phyloP scores from a whole-genome alignment of 257 asterid genomes.

The Asclepias syriaca region DNA sequence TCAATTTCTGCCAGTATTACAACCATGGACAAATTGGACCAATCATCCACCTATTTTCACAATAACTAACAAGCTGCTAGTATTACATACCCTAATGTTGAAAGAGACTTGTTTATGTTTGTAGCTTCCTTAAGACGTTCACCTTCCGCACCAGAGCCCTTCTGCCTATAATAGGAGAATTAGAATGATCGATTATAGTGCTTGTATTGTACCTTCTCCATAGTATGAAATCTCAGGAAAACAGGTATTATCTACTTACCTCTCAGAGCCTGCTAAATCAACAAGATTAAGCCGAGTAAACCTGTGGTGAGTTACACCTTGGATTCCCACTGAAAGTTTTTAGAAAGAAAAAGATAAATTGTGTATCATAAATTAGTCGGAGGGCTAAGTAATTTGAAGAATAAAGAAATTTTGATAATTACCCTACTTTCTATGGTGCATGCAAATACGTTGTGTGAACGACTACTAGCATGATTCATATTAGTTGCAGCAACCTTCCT shows the following conservation, averaged over 20 bases:
- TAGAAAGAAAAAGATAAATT: neutral
- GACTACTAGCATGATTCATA: conserved; percentile 98
- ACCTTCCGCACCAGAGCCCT: conserved; percentile 99
- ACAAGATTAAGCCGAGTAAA: conserved; percentile 94
- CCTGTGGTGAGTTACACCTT: conserved; percentile 86
- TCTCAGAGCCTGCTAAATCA: conserved; percentile 97
- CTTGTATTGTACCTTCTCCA: neutral
- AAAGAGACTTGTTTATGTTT: conserved; percentile 92
- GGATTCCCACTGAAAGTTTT: conserved; percentile 66
- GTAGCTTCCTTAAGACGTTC: conserved; percentile 97
- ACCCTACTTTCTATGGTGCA: conserved; percentile 94
- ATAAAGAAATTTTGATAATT: conserved; percentile 14
- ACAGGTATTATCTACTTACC: conserved; percentile 34
- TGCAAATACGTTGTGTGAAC: conserved; percentile 97
- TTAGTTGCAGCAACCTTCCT: conserved; percentile 98
- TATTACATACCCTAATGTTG: conserved; percentile 79
- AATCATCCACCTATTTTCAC: neutral
- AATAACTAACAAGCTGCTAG: conserved; percentile 16
- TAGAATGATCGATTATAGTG: conserved; percentile 7
- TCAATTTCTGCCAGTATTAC: neutral
- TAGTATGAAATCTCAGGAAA: neutral
- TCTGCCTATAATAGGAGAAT: conserved; percentile 56
- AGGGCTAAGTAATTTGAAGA: conserved; percentile 7
- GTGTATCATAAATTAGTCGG: neutral
- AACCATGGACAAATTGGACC: neutral